phyloP scores from a whole-genome alignment of 352 stramenopile genomes.

The Phytophthora hybrid region DNA sequence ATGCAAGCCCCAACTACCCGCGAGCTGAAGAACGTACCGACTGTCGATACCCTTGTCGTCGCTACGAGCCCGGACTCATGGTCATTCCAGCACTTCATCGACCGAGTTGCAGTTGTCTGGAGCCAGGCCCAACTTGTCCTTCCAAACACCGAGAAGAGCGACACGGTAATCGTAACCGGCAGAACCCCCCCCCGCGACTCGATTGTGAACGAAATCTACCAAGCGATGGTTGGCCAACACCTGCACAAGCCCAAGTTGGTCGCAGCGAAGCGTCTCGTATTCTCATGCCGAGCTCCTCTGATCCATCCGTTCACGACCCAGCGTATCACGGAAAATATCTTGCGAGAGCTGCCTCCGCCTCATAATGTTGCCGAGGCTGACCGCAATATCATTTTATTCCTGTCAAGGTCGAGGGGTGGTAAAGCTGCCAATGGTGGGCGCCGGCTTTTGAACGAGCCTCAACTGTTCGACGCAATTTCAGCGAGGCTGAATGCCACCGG shows the following conservation, averaged over 20 bases:
- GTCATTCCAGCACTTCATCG: slow-evolving; percentile 47
- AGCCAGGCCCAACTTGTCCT: slow-evolving; percentile 41
- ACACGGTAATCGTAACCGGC: slow-evolving; percentile 31
- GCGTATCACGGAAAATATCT: too few relatives aligned
- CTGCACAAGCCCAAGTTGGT: slow-evolving; percentile 19
- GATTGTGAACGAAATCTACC: slow-evolving; percentile 41
- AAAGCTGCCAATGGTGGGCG: too few relatives aligned
- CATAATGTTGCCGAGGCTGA: too few relatives aligned
- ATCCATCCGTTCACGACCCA: too few relatives aligned
- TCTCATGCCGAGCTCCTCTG: slow-evolving; percentile 45
- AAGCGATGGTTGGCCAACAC: slow-evolving; percentile 33
- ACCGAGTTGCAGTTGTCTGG: slow-evolving; percentile 41
- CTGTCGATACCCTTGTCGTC: slow-evolving; percentile 33
- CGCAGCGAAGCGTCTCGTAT: slow-evolving; percentile 32
- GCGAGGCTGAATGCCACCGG: slow-evolving; percentile 21
- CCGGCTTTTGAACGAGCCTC: too few relatives aligned
- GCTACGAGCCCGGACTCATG: slow-evolving; percentile 41
- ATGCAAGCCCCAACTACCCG: slow-evolving; percentile 12
- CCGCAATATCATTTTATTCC: too few relatives aligned
- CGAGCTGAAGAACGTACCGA: not conserved
- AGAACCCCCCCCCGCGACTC: slow-evolving; percentile 22
- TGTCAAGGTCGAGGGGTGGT: too few relatives aligned
- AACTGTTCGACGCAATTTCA: slow-evolving; percentile 31
- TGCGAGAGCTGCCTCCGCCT: too few relatives aligned
- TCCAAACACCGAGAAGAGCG: slow-evolving; percentile 23